Evolutionary conservation across 2,329 filamentous ascomycete species (phyloP).

Genomic region (Phaeomoniella chlamydospora): DNA sequence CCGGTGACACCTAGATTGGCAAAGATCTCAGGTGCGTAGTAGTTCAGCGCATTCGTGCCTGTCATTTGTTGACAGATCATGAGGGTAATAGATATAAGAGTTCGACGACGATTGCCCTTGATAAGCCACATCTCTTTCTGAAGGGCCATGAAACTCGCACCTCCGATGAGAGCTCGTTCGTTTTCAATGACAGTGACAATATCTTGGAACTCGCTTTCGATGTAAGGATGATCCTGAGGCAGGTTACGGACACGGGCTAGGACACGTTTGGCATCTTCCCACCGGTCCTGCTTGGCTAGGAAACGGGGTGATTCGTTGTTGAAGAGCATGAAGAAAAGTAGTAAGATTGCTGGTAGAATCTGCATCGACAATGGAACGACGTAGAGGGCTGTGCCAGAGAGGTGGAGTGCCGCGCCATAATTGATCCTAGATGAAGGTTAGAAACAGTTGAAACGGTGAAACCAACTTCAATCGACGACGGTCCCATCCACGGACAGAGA

Average conservation of each 20-base stretch:
- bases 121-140: slow-evolving; percentile 51
- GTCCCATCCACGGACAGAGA: no score
- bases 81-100: slow-evolving; percentile 37
- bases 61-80: slow-evolving; percentile 42
- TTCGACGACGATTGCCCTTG: slow-evolving; percentile 36
- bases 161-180: slow-evolving; percentile 43
- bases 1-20: slow-evolving; percentile 45
- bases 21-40: slow-evolving; percentile 60
- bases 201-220: slow-evolving; percentile 46
- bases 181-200: slow-evolving; percentile 48
- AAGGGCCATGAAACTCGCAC: slow-evolving; percentile 38
- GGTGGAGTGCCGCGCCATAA: slow-evolving; percentile 33
- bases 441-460: neutral
- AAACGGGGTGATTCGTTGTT: slow-evolving; percentile 55
- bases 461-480: neutral
- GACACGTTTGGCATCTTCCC: slow-evolving; percentile 46
- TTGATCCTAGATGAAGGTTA: slow-evolving; percentile 24
- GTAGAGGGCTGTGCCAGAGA: slow-evolving; percentile 35
- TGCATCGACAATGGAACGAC: slow-evolving; percentile 52
- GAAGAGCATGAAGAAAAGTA: slow-evolving; percentile 46
- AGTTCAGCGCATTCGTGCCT: slow-evolving; percentile 45
- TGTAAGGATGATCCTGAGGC: slow-evolving; percentile 35
- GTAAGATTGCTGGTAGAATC: slow-evolving; percentile 45
- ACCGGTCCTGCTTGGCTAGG: slow-evolving; percentile 52
- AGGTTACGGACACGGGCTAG: slow-evolving; percentile 44